Evolutionary conservation across 2,329 filamentous ascomycete species (phyloP), one percentile per base, ranked within the genome.

Genomic region (Arthrobotrys megalospora): DNA sequence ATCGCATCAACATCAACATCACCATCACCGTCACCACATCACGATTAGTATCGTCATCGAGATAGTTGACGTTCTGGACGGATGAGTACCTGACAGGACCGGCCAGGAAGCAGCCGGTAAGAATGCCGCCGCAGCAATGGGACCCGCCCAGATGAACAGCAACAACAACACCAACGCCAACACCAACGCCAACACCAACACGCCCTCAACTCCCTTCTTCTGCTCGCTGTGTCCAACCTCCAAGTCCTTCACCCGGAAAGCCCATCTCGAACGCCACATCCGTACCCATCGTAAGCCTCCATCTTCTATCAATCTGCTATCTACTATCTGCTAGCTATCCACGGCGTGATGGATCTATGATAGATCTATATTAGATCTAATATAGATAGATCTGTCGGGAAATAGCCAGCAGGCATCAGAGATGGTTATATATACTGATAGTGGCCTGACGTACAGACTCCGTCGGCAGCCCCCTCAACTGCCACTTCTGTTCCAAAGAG

Each of bases 201-300:
- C 52, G 58, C 58, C 50, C 63, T 41, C 71, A 68, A 77, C 73
- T 16, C 73, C 66, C 10, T 77, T 71, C 28, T 41, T 67, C 12
- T 77, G 73, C 36, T 62, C 58, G 48, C 66, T 67, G 14, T 77
- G 73, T 60, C 38, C 64, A 14, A 58, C 65, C 10, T 50, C 73
- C n/a, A 77, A 77, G 19, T 77, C 66, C 52, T 77, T 77, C 32
- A 77, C 73, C 24, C 63, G 73, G 11, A 77, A 77, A 43, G 73
- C 73, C n/a, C 73, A 77, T 71, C 62, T 77, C 21, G 73, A 77
- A 43, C 58, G 73, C 41, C 73, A 77, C 43, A 71, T 77, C 34
- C 50, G 73, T 16, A 77, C 73, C 5, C 73, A 77, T 38, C 73
- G 73, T 77, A 63, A 8, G 73, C 43, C 16, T 41, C 24, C 43